These are phyloP conservation scores for Backusella sp. DNA, from an alignment of 192 early-diverging fungal species.

Conservation along the genomic window DNA sequence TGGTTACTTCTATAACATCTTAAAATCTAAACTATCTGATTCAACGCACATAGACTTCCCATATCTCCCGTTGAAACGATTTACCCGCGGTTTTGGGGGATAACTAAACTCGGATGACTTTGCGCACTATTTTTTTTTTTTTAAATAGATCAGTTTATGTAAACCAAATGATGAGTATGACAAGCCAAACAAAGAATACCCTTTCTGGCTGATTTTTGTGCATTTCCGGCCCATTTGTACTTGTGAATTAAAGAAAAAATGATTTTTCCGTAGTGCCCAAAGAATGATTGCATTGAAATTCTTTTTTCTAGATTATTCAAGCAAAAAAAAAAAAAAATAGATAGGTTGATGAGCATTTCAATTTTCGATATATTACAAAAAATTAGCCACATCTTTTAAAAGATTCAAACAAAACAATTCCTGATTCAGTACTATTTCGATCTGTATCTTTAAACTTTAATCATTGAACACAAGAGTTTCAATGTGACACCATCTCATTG, in stretches of 20 bases:
- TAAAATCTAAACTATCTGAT: background rate
- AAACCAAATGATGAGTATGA: background rate
- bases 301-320: background rate
- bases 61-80: background rate
- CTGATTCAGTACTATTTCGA: background rate
- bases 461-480: constrained; percentile 5
- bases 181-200: background rate
- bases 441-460: constrained; percentile 8
- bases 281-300: background rate
- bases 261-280: background rate
- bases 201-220: background rate
- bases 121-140: background rate
- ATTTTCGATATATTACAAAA: background rate
- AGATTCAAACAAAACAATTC: background rate
- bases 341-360: background rate
- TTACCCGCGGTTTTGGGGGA: background rate
- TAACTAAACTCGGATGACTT: background rate
- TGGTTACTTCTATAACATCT: background rate
- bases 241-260: constrained; percentile 1
- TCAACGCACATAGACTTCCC: background rate
- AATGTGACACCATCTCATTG: background rate
- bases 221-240: background rate
- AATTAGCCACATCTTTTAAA: background rate
- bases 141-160: constrained; percentile 7
- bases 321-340: background rate